These are phyloP conservation scores for Persicaria maculosa DNA, from an alignment of 148 eudicot species.

Conservation along the genomic window DNA sequence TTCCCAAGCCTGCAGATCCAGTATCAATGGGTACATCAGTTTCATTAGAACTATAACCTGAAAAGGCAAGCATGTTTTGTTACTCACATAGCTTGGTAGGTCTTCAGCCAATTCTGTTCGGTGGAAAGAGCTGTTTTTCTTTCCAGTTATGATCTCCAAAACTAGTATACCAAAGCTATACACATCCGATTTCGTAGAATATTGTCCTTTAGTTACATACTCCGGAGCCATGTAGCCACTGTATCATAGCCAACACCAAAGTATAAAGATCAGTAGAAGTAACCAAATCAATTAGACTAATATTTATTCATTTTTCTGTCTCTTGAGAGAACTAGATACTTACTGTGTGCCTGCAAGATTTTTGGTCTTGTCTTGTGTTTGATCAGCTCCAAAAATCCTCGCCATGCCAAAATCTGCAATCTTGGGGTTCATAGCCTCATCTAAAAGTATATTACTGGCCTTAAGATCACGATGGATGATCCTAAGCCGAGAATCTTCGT, in stretches of 20 bases:
- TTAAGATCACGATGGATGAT: slow-evolving; percentile 44
- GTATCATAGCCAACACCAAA: neutral
- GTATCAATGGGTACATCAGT: neutral
- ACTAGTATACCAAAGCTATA: slow-evolving; percentile 31
- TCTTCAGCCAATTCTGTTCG: too few species aligned
- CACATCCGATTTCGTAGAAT: slow-evolving; percentile 28
- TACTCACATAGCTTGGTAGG: too few species aligned
- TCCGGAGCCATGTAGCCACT: slow-evolving; percentile 37
- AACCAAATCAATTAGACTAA: neutral
- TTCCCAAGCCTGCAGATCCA: slow-evolving; percentile 27
- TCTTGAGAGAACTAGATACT: neutral
- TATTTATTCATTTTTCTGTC: neutral
- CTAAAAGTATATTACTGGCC: slow-evolving; percentile 30
- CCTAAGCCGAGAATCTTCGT: slow-evolving; percentile 40
- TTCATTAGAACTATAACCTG: neutral
- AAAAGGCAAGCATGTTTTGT: too few species aligned
- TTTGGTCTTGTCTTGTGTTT: slow-evolving; percentile 30
- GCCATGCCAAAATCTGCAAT: slow-evolving; percentile 36
- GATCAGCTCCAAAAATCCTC: slow-evolving; percentile 27
- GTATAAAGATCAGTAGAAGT: neutral
- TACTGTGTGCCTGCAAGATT: slow-evolving; percentile 34
- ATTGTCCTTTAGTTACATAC: slow-evolving; percentile 30
- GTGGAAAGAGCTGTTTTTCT: neutral
- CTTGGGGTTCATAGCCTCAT: slow-evolving; percentile 34
- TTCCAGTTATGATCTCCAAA: slow-evolving; percentile 26